Evolutionary conservation across 148 eudicot genomes (phyloP).

Genomic region (Persicaria maculosa): DNA sequence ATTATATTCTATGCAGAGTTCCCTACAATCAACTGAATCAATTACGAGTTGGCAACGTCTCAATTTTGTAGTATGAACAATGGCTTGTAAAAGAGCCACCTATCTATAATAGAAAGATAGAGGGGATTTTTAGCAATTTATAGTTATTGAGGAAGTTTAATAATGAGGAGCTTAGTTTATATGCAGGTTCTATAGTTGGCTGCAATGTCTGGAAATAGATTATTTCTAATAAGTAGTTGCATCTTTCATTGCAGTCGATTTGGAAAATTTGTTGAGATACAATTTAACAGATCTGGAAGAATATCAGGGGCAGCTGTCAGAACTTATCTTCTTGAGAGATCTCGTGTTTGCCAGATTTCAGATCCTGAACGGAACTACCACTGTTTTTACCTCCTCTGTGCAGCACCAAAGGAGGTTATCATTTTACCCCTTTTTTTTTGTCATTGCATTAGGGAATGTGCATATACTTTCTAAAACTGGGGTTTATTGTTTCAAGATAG

Average conservation of each 20-base stretch:
- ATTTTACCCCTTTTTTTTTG: not conserved
- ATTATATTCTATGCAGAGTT: too few relatives aligned
- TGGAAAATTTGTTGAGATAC: conserved; percentile 92
- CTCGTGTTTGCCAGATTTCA: conserved; percentile 27
- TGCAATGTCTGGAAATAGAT: not conserved
- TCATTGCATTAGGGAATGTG: not conserved
- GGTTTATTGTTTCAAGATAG: not conserved
- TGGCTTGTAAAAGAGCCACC: not conserved
- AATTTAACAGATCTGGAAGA: conserved; percentile 75
- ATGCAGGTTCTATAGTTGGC: not conserved
- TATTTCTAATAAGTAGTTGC: not conserved
- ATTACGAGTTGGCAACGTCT: not conserved
- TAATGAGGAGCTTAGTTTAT: not conserved
- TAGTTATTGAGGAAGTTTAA: not conserved
- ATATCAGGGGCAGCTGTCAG: conserved; percentile 97
- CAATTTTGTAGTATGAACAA: not conserved
- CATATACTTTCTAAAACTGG: not conserved
- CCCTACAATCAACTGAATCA: not conserved
- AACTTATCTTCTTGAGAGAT: conserved; percentile 95
- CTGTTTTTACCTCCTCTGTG: conserved; percentile 20
- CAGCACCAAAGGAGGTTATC: conserved; percentile 21
- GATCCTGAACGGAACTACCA: conserved; percentile 22
- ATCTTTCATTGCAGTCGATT: conserved; percentile 53
- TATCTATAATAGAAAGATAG: not conserved
- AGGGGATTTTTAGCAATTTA: not conserved